A percentile compares a stretch with the other conserved stretches of the same genome.
phyloP scores from a whole-genome alignment of 1,139 yeast species.

The Zygoascus meyerae region DNA sequence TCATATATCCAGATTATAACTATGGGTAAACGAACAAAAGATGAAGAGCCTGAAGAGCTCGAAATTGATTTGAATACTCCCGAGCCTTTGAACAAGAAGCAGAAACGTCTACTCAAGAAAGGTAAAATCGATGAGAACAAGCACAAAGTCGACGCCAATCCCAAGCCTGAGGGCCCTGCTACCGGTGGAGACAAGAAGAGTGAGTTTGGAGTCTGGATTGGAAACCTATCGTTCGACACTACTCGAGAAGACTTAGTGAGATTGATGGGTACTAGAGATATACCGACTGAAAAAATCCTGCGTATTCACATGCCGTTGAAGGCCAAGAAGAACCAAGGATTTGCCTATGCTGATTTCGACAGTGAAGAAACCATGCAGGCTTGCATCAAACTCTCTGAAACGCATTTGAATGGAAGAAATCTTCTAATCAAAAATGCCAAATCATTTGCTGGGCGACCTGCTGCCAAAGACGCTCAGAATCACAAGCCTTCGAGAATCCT shows the following conservation, averaged over 20 bases:
- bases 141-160: conserved; percentile 20
- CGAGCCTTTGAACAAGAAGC: conserved; percentile 85
- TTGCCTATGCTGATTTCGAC: conserved; percentile 85
- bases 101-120: conserved; percentile 77
- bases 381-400: conserved; percentile 65
- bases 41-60: conserved; percentile 42
- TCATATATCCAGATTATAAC: not conserved
- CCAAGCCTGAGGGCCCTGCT: conserved; percentile 28
- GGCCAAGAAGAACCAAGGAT: conserved; percentile 56
- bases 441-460: conserved; percentile 80
- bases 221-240: conserved; percentile 84
- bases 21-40: conserved; percentile 6
- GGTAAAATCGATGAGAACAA: conserved; percentile 35
- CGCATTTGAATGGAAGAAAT: conserved; percentile 73
- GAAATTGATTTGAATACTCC: conserved; percentile 75
- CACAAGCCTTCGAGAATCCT: conserved; percentile 66
- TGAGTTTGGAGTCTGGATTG: conserved; percentile 85
- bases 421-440: conserved; percentile 75
- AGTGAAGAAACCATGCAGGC: conserved; percentile 55
- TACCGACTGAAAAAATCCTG: conserved; percentile 39
- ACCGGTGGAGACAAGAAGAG: conserved; percentile 26
- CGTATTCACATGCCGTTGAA: conserved; percentile 40
- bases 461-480: conserved; percentile 36
- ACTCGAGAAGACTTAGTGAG: conserved; percentile 64
- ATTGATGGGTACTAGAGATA: conserved; percentile 42